Evolutionary conservation across 2,329 filamentous ascomycete genomes (phyloP).

Genomic region (Ascomycota sp.): DNA sequence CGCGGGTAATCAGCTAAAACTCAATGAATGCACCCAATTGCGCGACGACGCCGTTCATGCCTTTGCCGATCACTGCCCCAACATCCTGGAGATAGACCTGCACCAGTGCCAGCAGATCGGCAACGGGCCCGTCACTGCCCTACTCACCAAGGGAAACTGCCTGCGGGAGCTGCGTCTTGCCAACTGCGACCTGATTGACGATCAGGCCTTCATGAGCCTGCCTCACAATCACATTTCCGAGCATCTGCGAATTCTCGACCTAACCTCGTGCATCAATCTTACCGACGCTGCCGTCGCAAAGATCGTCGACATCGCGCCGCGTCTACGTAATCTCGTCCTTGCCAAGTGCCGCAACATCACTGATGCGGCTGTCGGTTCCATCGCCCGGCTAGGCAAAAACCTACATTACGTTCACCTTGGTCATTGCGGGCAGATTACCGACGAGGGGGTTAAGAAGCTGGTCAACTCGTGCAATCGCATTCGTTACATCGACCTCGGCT

Average conservation of each 20-base stretch:
- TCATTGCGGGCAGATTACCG: constrained; percentile 79
- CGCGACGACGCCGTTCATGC: constrained; percentile 63
- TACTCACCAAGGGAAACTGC: constrained; percentile 56
- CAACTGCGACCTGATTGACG: constrained; percentile 64
- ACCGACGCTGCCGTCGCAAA: constrained; percentile 72
- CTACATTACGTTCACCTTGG: constrained; percentile 90
- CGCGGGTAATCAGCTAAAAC: constrained; percentile 43
- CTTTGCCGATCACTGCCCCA: constrained; percentile 70
- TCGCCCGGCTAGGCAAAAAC: constrained; percentile 80
- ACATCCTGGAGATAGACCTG: constrained; percentile 89
- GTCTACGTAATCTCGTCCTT: constrained; percentile 75
- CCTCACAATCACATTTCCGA: constrained; percentile 52
- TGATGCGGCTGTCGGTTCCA: constrained; percentile 66
- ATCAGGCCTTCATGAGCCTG: constrained; percentile 67
- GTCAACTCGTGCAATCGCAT: constrained; percentile 80
- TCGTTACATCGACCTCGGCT: constrained; percentile 92
- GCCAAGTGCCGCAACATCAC: constrained; percentile 89
- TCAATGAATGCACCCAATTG: constrained; percentile 76
- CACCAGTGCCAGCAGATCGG: constrained; percentile 65
- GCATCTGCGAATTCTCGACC: constrained; percentile 73
- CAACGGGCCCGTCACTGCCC: constrained; percentile 59
- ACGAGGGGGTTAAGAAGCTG: constrained; percentile 63
- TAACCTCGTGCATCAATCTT: constrained; percentile 68
- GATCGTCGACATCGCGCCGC: constrained; percentile 68
- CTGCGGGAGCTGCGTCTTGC: constrained; percentile 79